Percentiles rank a stretch among this genome's conserved stretches.
Evolutionary conservation across 352 stramenopile genomes (phyloP).

Genomic region (Pythium phragmitis): DNA sequence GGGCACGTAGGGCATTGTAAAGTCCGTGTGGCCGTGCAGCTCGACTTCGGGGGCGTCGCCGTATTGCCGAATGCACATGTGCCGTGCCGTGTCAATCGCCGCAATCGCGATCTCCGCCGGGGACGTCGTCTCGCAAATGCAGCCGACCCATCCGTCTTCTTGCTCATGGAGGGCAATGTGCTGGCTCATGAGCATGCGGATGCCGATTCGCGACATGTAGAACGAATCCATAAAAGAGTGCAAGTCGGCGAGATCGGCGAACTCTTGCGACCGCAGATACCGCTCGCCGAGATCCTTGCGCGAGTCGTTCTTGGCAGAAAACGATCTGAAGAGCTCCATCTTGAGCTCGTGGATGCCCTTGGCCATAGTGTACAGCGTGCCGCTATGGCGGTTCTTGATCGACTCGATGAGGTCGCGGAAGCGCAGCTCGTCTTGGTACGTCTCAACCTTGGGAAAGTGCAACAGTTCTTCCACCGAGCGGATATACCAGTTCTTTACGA

Average conservation of each 20-base stretch:
- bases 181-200: constrained; percentile 99
- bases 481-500: constrained; percentile 97
- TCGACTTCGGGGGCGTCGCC: constrained; percentile 98
- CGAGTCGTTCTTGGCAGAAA: constrained; percentile 45
- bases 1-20: constrained; percentile 98
- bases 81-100: constrained; percentile 97
- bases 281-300: constrained; percentile 61
- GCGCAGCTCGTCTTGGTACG: constrained; percentile 81
- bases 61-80: constrained; percentile 99
- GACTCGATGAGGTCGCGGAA: constrained; percentile 95
- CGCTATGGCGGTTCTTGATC: constrained; percentile 97
- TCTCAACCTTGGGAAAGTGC: constrained; percentile 81
- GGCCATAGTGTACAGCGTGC: constrained; percentile 99
- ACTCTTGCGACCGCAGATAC: constrained; percentile 77
- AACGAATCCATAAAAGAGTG: constrained; percentile 99
- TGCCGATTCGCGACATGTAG: constrained; percentile 99
- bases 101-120: constrained; percentile 95
- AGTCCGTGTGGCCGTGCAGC: constrained; percentile 96
- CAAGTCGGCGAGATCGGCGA: constrained; percentile 91
- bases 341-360: constrained; percentile 98
- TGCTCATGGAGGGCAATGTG: constrained; percentile 96
- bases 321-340: constrained; percentile 78
- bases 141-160: constrained; percentile 85
- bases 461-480: constrained; percentile 95
- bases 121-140: constrained; percentile 96